Base-by-base conservation (phyloP, 2,329 filamentous ascomycete species). In the Neoarthrinium moseri region DNA sequence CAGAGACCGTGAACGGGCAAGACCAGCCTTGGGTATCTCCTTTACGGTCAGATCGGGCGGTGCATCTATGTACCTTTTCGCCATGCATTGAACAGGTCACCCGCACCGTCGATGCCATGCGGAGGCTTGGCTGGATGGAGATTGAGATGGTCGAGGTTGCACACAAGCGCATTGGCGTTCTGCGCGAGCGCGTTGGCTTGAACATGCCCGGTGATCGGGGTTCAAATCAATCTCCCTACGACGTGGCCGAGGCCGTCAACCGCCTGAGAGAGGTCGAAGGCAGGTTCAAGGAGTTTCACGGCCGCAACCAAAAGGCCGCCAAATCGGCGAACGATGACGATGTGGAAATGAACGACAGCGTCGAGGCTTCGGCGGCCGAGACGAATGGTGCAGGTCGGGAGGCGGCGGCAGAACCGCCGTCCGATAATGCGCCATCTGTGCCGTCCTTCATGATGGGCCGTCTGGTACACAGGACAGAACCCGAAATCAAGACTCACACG, bases 11-110 rank as follows among this genome's bases (percentile, higher is more conserved):
- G 12, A 42, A 51, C 10, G n/a, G 21, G 10, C 46, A 52, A 26
- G 66, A 68, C 33, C 15, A 35, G 17, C 43, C 43, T n/a, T 83
- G 78, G 71, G 62, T 76, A 13, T 84, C 81, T 1, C 76, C 81
- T 1, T 75, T 97, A 10, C 85, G 94, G 54, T 83, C 89, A 0
- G 75, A 77, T n/a, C 77, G 80, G 33, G 78, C 86, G 5, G 81
- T 86, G 2, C 79, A 94, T 60, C 79, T 99, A 45, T 99, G 94
- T 72, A 95, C 91, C 1, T 99, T 99, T 70, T 95, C 88, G 2
- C 94, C 94, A 0, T 99, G 94, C 67, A 95, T 99, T 54, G 94
- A 99, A 68, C 94, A 99, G 71, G 92, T 95, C 18, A 90, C 87
- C 43, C 82, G 84, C 46, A 97, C 94, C 0, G 84, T 96, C 44